Evolutionary conservation across 2,329 filamentous ascomycete genomes (phyloP).

Genomic region (Cladosporium sp.): DNA sequence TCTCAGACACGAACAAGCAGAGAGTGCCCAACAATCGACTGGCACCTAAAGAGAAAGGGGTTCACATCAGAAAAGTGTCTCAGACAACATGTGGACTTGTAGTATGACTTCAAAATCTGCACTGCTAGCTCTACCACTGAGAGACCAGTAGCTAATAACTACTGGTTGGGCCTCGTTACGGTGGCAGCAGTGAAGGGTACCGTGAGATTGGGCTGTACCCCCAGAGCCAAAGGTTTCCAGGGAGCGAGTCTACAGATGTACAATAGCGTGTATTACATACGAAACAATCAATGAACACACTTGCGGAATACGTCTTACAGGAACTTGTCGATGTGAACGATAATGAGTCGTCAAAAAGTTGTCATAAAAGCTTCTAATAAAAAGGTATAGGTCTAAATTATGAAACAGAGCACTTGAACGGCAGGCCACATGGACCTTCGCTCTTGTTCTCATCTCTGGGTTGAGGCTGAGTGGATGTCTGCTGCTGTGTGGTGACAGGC

Average conservation of each 20-base stretch:
- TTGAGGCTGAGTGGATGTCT: conserved; percentile 36
- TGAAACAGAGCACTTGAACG: conserved; percentile 70
- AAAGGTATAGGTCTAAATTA: conserved; percentile 39
- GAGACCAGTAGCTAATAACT: not conserved
- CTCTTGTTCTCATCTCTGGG: conserved; percentile 51
- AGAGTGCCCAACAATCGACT: not conserved
- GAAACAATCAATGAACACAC: no score
- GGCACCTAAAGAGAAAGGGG: not conserved
- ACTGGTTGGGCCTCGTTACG: no score
- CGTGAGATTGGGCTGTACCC: not conserved
- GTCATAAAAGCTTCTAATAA: conserved; percentile 12
- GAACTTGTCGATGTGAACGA: no score
- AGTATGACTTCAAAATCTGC: no score
- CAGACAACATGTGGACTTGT: no score
- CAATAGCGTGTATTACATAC: not conserved
- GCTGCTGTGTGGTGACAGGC: conserved; percentile 30
- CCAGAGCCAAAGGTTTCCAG: not conserved
- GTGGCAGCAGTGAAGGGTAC: no score
- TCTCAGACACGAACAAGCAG: not conserved
- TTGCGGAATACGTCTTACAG: no score
- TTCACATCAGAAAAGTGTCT: no score
- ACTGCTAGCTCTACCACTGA: no score
- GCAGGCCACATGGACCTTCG: conserved; percentile 76
- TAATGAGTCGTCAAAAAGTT: not conserved
- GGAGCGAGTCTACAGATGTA: not conserved